These are phyloP conservation scores for Raffaelea deltoideospora DNA, from an alignment of 2,329 filamentous ascomycete species.

Conservation along the genomic window DNA sequence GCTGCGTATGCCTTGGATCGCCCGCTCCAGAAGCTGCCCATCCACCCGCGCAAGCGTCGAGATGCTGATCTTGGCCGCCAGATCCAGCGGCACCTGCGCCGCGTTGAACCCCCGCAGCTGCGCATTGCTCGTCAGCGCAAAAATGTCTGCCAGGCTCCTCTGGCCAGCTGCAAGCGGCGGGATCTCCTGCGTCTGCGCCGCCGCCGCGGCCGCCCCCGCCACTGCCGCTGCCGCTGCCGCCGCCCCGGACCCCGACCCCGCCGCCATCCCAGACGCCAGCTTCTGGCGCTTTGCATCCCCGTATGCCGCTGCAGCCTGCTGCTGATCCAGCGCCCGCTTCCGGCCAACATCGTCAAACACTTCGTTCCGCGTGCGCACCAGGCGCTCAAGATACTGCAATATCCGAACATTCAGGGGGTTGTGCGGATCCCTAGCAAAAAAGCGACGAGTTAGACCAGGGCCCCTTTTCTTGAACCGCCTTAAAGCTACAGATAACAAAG, in stretches of 20 bases:
- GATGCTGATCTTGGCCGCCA: conserved; percentile 70
- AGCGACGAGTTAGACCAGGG: too few species aligned
- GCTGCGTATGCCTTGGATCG: conserved; percentile 44
- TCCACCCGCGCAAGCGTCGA: conserved; percentile 63
- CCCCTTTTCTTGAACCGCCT: too few species aligned
- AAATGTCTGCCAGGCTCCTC: conserved; percentile 61
- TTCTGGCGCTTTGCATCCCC: conserved; percentile 75
- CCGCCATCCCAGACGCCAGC: conserved; percentile 29
- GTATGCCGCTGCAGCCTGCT: conserved; percentile 54
- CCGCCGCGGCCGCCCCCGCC: conserved; percentile 28
- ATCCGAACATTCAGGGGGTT: conserved; percentile 63
- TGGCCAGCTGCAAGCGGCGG: conserved; percentile 61
- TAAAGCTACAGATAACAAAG: too few species aligned
- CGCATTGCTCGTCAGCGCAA: conserved; percentile 65
- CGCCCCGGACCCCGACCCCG: too few species aligned
- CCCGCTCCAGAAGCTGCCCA: conserved; percentile 50
- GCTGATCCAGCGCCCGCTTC: conserved; percentile 57
- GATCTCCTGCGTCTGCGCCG: conserved; percentile 31
- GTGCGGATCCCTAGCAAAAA: conserved; percentile 53
- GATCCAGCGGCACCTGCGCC: conserved; percentile 55
- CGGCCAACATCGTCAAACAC: conserved; percentile 63
- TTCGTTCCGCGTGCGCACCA: conserved; percentile 64
- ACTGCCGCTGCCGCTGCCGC: conserved; percentile 13
- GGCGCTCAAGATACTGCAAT: conserved; percentile 72
- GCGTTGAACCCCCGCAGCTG: conserved; percentile 71